phyloP scores from a whole-genome alignment of 2,329 filamentous ascomycete genomes.

The Emergomyces africanus region DNA sequence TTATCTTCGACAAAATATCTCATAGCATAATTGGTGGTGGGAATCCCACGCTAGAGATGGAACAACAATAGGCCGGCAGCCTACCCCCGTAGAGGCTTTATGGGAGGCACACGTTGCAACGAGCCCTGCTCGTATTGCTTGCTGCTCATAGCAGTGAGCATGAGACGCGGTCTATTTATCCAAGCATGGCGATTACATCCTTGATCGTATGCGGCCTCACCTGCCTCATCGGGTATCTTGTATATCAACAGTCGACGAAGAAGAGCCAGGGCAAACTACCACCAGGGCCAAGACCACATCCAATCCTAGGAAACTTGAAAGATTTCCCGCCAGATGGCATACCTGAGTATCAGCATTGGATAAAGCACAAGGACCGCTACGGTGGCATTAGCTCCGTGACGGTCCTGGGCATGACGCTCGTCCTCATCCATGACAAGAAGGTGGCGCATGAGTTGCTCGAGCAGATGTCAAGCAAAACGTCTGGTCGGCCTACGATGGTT shows the following conservation, averaged over 20 bases:
- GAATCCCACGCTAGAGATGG: background rate
- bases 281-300: conserved; percentile 38
- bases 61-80: background rate
- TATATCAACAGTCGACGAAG: conserved; percentile 3
- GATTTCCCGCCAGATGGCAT: conserved; percentile 33
- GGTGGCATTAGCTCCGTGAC: conserved; percentile 28
- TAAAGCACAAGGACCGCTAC: conserved; percentile 31
- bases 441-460: conserved; percentile 24
- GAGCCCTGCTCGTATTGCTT: too few relatives aligned
- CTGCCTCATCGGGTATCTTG: background rate
- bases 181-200: background rate
- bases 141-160: too few relatives aligned
- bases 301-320: conserved; percentile 38
- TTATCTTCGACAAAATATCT: too few relatives aligned
- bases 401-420: conserved; percentile 24
- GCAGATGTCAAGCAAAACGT: conserved; percentile 15
- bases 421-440: conserved; percentile 24
- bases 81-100: background rate
- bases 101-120: too few relatives aligned
- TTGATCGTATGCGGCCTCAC: background rate
- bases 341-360: conserved; percentile 33
- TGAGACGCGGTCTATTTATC: background rate
- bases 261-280: conserved; percentile 22
- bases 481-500: conserved; percentile 17
- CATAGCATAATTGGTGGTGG: too few relatives aligned